Base-by-base conservation (phyloP, 2,329 filamentous ascomycete genomes). In the Rachicladosporium sp. region DNA sequence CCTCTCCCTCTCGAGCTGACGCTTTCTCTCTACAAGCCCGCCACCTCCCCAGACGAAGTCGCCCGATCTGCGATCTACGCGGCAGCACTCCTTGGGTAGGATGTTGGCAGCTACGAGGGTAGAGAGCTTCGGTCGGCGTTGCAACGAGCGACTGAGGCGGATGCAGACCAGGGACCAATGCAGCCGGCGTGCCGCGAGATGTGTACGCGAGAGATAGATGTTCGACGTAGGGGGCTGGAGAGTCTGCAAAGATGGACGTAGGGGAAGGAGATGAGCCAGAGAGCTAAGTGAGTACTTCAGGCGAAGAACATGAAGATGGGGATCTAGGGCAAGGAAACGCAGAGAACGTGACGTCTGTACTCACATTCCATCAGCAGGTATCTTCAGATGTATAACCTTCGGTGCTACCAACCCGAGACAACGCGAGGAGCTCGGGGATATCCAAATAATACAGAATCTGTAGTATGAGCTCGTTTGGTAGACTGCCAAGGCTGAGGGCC, bases 141-240 rank as follows among this genome's bases (percentile, higher is more conserved):
- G 69, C 2, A 84, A 66, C 8, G 72, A 71, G 35, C 74, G 72
- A 19, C 77, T 73, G 4, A 85, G 67, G 21, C 74, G 73, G 51
- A 83, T 83, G 37, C 73, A 71, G 4, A 77, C 73, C 2, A 85
- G 67, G 10, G 70, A 78, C 41, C 77, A 71, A 34, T 73, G 74
- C 3, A 85, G 69, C 13, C 68, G 66, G 12, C 78, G 72, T 3
- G 79, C 80, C 15, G 79, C 70, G 34, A 79, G 68, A 29, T 78
- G 74, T 10, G 76, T 83, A 40, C 71, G 67, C 31, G 78, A 80
- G 32, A 82, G 60, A 59, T 82, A 80, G 54, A 85, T 82, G 55
- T 67, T 71, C 31, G 77, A 71, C 15, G 67, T 60, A 38, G 79
- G 76, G 10, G 83, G 74, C 41, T 80, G 74, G 30, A 73, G 59